Conservation (phyloP, 257 asterid genomes). For the Lantana camara region DNA sequence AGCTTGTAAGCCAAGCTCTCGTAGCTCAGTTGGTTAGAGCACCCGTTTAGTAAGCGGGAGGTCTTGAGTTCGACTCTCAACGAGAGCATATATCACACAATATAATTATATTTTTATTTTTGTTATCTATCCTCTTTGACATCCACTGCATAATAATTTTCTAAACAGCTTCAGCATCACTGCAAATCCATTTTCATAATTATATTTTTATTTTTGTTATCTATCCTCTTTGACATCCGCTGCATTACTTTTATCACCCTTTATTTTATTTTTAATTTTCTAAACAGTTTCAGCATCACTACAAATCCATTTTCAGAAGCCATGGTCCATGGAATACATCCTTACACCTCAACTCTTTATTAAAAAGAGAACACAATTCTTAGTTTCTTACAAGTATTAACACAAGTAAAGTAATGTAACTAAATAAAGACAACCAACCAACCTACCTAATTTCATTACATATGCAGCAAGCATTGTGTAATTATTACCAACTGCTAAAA, state of each 20-base stretch:
- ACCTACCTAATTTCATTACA: not conserved
- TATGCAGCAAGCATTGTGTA: not conserved
- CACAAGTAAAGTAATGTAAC: not conserved
- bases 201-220: too few relatives aligned
- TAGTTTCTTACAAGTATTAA: not conserved
- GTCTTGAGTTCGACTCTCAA: slow-evolving; percentile 96
- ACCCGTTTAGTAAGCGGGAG: slow-evolving; percentile 99
- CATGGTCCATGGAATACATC: not conserved
- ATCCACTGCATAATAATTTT: too few relatives aligned
- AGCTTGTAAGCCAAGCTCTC: slow-evolving; percentile 43
- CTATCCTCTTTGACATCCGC: too few relatives aligned
- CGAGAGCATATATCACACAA: slow-evolving; percentile 33
- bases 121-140: too few relatives aligned
- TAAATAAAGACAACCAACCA: too few relatives aligned
- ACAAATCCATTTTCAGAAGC: not conserved
- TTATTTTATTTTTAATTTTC: too few relatives aligned
- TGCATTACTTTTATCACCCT: too few relatives aligned
- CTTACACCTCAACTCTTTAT: not conserved
- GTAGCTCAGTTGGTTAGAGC: slow-evolving; percentile 98
- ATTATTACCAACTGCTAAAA: not conserved
- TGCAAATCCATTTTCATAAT: not conserved
- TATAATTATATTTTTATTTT: too few relatives aligned
- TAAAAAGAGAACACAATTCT: not conserved
- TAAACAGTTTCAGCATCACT: not conserved
- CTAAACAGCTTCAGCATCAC: too few relatives aligned